Base-by-base conservation (phyloP, 306 rosid species). In the Castanea crenata region DNA sequence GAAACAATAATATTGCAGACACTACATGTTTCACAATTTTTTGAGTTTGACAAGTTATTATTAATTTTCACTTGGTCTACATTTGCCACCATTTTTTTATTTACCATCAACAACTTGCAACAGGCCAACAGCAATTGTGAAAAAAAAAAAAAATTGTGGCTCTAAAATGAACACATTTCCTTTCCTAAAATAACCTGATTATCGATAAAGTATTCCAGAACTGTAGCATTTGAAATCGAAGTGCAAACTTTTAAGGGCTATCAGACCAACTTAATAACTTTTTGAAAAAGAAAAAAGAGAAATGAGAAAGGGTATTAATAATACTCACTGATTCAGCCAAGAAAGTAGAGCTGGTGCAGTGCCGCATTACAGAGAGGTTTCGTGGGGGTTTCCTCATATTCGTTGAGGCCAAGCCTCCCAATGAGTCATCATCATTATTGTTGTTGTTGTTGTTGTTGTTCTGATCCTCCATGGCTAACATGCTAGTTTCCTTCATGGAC, bases 331-430 rank as follows among this genome's bases (percentile, higher is more conserved):
- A 52, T 61, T 91, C 92, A 32, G 75, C 64, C 81, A 87, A 79
- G 75, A 87, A 85, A 6, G 92, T 78, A 76, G 88, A 87, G 88
- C 95, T 91, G 61, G 35, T 82, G 71, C 82, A 85, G 81, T 91
- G 89, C 35, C 95, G 84, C 83, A 84, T 78, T 68, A n/a, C 64
- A 0, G 92, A 85, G 75, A 49, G 87, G 68, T 80, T 89, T 81
- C 91, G 74, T 0, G 95, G 95, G 67, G 95, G 95, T 54, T 88
- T 91, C 18, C 89, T 90, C 35, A 49, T 18, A 68, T 63, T 49
- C 3, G 18, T 55, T 15, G 81, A 86, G 83, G 78, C 80, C 67
- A 85, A 78, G 79, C 20, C 84, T 13, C 76, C 95, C 21, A 79
- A 56, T 2, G 84, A 54, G 63, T 89, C 91, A 67, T 70, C 89